Conservation (phyloP, 2,329 filamentous ascomycete genomes). For the Didymella pomorum region DNA sequence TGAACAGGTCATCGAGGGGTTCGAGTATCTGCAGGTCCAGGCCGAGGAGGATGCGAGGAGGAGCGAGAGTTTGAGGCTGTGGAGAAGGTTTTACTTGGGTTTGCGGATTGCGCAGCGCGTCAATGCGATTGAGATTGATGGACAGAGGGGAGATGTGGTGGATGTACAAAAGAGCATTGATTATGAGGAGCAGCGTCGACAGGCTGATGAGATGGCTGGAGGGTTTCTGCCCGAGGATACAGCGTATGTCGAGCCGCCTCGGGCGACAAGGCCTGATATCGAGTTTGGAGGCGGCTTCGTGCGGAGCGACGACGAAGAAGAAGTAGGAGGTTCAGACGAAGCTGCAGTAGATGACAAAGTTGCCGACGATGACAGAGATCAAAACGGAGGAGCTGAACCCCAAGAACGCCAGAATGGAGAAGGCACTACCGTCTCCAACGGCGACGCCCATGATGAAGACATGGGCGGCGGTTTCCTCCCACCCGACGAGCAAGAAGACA, state of each 20-base stretch:
- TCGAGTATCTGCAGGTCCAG: conserved; percentile 72
- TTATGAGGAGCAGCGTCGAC: conserved; percentile 37
- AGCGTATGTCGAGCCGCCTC: conserved; percentile 45
- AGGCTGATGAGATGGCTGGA: conserved; percentile 45
- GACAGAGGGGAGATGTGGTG: conserved; percentile 37
- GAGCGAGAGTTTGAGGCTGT: conserved; percentile 61
- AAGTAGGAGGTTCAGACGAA: no score
- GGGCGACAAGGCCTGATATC: conserved; percentile 7
- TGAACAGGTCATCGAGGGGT: conserved; percentile 69
- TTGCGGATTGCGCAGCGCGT: conserved; percentile 77
- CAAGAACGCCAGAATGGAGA: no score
- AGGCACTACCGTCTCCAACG: no score
- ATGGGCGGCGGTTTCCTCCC: conserved; percentile 19
- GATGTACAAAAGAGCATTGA: conserved; percentile 46
- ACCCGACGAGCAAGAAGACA: conserved; percentile 21
- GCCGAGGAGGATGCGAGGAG: conserved; percentile 65
- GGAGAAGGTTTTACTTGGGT: conserved; percentile 68
- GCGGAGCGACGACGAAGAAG: conserved; percentile 16
- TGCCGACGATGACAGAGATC: no score
- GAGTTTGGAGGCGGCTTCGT: conserved; percentile 34
- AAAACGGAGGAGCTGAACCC: no score
- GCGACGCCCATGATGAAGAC: neutral
- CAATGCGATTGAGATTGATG: conserved; percentile 59
- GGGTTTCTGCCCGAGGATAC: conserved; percentile 60
- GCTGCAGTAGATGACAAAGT: no score